Percentiles rank a stretch among this genome's conserved stretches.
Evolutionary conservation across 306 rosid species (phyloP).

Genomic region (Canavalia ensiformis): DNA sequence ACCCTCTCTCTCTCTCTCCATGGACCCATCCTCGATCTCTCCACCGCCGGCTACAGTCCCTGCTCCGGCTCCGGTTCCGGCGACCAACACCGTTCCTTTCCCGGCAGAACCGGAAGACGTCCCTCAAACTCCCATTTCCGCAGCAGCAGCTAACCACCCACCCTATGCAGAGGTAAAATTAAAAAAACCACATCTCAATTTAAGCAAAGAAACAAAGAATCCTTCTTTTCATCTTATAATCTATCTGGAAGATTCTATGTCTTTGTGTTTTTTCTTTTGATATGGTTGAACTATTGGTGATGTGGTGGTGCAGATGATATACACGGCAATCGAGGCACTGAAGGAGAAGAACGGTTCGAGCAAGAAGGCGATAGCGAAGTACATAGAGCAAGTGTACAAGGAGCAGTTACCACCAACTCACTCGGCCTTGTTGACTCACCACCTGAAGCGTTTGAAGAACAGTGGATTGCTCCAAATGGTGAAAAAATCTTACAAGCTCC

Average conservation of each 20-base stretch:
- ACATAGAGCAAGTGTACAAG: constrained; percentile 70
- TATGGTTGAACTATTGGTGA: not conserved
- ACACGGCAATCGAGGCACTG: constrained; percentile 69
- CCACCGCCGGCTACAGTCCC: constrained; percentile 19
- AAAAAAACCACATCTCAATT: not conserved
- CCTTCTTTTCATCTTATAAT: not conserved
- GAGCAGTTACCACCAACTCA: constrained; percentile 69
- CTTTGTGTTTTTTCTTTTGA: too few species aligned
- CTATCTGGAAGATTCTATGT: not conserved
- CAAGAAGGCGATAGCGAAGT: constrained; percentile 78
- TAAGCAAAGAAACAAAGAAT: not conserved
- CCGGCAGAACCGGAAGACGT: constrained; percentile 47
- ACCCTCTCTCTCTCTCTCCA: constrained; percentile 46
- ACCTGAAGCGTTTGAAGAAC: constrained; percentile 73
- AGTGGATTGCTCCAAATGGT: constrained; percentile 68
- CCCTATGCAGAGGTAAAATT: constrained; percentile 73
- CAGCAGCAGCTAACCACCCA: constrained; percentile 54
- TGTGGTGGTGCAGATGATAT: constrained; percentile 68
- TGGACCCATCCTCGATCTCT: constrained; percentile 71
- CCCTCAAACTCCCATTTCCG: not conserved
- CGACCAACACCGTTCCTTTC: constrained; percentile 44
- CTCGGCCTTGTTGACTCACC: constrained; percentile 70
- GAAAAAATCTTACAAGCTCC: constrained; percentile 79
- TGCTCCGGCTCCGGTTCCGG: not conserved
- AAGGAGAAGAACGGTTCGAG: constrained; percentile 86